Percentiles rank a stretch among this genome's conserved stretches.
These are phyloP conservation scores for Eucalyptus sp. DNA, from an alignment of 345 rosid species.

Conservation along the genomic window DNA sequence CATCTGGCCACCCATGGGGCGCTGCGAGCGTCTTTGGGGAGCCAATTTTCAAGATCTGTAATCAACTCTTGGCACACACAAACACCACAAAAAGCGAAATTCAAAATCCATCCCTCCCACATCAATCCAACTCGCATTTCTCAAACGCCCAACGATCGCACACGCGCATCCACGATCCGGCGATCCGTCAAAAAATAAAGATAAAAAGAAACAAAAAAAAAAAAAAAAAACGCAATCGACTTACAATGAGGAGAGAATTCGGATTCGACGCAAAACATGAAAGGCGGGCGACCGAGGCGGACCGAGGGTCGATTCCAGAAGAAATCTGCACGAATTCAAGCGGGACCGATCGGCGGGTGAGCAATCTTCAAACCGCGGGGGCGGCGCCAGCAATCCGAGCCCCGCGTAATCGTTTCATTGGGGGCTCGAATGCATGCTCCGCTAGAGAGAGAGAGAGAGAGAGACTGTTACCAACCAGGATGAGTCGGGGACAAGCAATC, in stretches of 20 bases:
- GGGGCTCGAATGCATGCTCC: not conserved
- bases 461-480: not conserved
- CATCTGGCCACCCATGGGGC: constrained; percentile 99
- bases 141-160: not conserved
- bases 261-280: constrained; percentile 45
- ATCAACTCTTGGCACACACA: constrained; percentile 24
- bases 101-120: not conserved
- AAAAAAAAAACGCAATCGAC: not conserved
- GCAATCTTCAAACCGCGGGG: not conserved
- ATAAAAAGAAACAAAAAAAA: not conserved
- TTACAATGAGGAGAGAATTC: constrained; percentile 41
- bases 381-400: not conserved
- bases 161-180: not conserved
- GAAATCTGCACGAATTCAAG: not conserved
- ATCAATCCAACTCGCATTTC: not conserved
- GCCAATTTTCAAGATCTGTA: constrained; percentile 92
- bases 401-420: not conserved
- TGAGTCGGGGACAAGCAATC: not conserved
- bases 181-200: not conserved
- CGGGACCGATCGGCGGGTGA: not conserved
- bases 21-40: constrained; percentile 99
- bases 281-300: not conserved
- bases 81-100: not conserved
- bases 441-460: not conserved
- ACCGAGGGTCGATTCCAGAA: not conserved